Conservation (phyloP, 257 asterid genomes). For the Cinchona pubescens region DNA sequence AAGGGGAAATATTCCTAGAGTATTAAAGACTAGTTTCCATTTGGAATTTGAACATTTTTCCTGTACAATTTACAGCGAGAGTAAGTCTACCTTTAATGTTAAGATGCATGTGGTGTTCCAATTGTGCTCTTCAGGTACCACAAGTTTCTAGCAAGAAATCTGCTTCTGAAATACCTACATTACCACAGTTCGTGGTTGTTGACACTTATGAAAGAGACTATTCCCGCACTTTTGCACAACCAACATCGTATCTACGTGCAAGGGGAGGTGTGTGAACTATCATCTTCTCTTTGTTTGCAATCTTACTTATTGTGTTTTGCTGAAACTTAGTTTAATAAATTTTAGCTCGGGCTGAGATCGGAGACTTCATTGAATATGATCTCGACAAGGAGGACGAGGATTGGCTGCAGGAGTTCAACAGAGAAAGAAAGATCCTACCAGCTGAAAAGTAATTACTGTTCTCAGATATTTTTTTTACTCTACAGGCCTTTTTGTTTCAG, state of each 20-base stretch:
- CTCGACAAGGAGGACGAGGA: conserved; percentile 99
- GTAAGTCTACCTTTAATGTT: not conserved
- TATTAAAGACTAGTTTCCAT: not conserved
- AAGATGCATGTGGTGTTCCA: conserved; percentile 8
- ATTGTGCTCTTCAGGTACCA: conserved; percentile 48
- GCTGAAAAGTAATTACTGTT: conserved; percentile 63
- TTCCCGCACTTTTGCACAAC: conserved; percentile 79
- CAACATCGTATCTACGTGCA: conserved; percentile 86
- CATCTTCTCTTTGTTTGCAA: conserved; percentile 18
- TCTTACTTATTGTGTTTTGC: conserved; percentile 10
- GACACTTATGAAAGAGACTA: conserved; percentile 97
- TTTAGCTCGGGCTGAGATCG: conserved; percentile 93
- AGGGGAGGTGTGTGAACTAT: conserved; percentile 70
- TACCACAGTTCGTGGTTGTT: conserved; percentile 85
- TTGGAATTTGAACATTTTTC: not conserved
- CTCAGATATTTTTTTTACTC: conserved; percentile 1
- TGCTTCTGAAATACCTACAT: conserved; percentile 91
- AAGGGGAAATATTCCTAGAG: not conserved
- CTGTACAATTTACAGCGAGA: not conserved
- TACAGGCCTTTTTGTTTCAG: not conserved
- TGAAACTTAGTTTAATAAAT: conserved; percentile 24
- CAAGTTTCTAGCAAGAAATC: conserved; percentile 59
- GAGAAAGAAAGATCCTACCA: conserved; percentile 60
- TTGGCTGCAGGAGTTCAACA: conserved; percentile 85
- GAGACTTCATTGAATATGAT: conserved; percentile 97